Conservation (phyloP, 306 rosid species). For the Begonia loranthoides region DNA sequence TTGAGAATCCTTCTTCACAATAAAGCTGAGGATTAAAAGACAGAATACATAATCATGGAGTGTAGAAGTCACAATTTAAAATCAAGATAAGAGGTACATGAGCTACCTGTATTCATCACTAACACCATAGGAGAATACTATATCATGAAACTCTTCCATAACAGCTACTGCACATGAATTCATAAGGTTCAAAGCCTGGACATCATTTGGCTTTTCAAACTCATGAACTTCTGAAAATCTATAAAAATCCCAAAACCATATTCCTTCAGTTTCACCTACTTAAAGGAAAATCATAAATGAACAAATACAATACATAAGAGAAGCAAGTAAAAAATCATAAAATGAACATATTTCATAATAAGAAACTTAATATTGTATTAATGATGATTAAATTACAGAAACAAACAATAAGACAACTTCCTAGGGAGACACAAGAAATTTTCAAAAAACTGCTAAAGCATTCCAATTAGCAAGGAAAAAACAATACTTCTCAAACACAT, state of each 20-base stretch:
- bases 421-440: too few relatives aligned
- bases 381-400: too few relatives aligned
- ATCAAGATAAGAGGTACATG: not conserved
- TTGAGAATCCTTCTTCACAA: conserved; percentile 43
- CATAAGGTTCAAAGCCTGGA: conserved; percentile 68
- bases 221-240: conserved; percentile 58
- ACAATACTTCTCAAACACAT: too few relatives aligned
- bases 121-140: conserved; percentile 65
- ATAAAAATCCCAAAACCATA: conserved; percentile 2
- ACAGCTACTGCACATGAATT: conserved; percentile 64
- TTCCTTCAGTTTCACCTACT: not conserved
- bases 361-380: too few relatives aligned
- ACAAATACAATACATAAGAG: too few relatives aligned
- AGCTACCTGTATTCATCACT: conserved; percentile 58
- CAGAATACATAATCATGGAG: not conserved
- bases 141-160: conserved; percentile 48
- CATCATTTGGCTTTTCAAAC: conserved; percentile 85
- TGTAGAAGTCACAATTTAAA: not conserved
- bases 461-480: too few relatives aligned
- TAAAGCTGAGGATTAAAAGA: conserved; percentile 30
- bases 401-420: too few relatives aligned
- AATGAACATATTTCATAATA: too few relatives aligned
- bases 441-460: too few relatives aligned
- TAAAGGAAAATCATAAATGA: not conserved
- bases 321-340: too few relatives aligned